These are phyloP conservation scores for Flaveria brownii DNA, from an alignment of 129 eudicot genomes.

Conservation along the genomic window DNA sequence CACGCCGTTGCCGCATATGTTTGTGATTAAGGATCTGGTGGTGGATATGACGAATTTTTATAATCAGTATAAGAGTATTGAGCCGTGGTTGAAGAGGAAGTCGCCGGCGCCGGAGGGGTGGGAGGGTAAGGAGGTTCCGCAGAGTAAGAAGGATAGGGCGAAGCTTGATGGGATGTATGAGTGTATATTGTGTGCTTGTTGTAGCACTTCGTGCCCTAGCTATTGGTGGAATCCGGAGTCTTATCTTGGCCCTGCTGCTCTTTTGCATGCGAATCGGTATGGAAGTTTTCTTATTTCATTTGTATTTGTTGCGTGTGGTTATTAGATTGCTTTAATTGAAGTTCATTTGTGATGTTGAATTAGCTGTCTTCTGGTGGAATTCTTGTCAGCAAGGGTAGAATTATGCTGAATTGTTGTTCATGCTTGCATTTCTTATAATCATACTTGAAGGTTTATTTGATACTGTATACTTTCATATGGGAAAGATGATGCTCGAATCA, in stretches of 20 bases:
- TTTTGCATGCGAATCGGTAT: slow-evolving; percentile 80
- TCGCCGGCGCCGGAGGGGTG: slow-evolving; percentile 36
- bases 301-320: background rate
- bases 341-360: background rate
- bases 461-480: too few species aligned
- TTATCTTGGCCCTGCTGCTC: slow-evolving; percentile 89
- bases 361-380: background rate
- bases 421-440: background rate
- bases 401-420: background rate
- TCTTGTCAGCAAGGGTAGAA: background rate
- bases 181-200: slow-evolving; percentile 83
- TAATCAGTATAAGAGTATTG: slow-evolving; percentile 90
- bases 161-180: slow-evolving; percentile 95
- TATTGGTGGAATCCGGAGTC: slow-evolving; percentile 98
- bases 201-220: slow-evolving; percentile 96
- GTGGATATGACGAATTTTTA: slow-evolving; percentile 95
- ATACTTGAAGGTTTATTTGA: too few species aligned
- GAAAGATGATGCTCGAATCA: too few species aligned
- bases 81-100: slow-evolving; percentile 98
- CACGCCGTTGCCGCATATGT: slow-evolving; percentile 93
- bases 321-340: too few species aligned
- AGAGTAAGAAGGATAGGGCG: slow-evolving; percentile 82
- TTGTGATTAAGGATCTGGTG: slow-evolving; percentile 91
- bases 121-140: slow-evolving; percentile 71
- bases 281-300: background rate